Base-by-base conservation (phyloP, 2,329 filamentous ascomycete species). In the Diaporthe vaccinii region DNA sequence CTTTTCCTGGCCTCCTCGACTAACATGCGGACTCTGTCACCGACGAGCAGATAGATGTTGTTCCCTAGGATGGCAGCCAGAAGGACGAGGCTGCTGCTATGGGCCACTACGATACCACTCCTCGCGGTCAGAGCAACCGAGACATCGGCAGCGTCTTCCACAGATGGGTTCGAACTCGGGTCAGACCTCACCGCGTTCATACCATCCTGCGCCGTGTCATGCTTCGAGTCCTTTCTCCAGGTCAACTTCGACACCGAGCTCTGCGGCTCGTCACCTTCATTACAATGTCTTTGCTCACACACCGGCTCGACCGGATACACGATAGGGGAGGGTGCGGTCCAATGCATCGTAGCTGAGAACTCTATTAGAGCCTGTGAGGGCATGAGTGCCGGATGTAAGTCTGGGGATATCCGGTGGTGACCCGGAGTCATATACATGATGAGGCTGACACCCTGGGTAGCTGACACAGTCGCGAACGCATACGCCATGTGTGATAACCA, bases 271-370 rank as follows among this genome's bases (percentile, higher is more conserved):
- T 83, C 84, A 20, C 86, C 88, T 15, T 87, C 91, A 36, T 81
- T 94, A 78, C 84, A 87, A 79, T 94, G 92, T 78, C 86, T 95
- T 9, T 95, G 93, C 82, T 87, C 88, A 51, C 86, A 87, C 75
- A 85, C 86, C 46, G 92, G 92, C 12, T 83, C 82, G 17, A 89
- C 89, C 41, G 92, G 91, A 14, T 93, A 91, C 79, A 95, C 93
- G 1, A 80, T 95, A 65, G 93, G 92, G n/a, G 93, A 95, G 83
- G 93, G 89, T 15, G 92, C 91, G 6, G 83, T 94, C 77, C 89
- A 92, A 80, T 95, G 93, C 82, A 87, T 94, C 46, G 85, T 89
- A 12, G 89, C 89, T 10, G 88, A 90, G 79, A 83, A 81, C 74
- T 82, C 82, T 49, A 79, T 87, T 59, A 88, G 88, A 3, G 84